A percentile compares a stretch with the other conserved stretches of the same genome.
Conservation (phyloP, 352 stramenopile genomes). For the Pythium insidiosum region DNA sequence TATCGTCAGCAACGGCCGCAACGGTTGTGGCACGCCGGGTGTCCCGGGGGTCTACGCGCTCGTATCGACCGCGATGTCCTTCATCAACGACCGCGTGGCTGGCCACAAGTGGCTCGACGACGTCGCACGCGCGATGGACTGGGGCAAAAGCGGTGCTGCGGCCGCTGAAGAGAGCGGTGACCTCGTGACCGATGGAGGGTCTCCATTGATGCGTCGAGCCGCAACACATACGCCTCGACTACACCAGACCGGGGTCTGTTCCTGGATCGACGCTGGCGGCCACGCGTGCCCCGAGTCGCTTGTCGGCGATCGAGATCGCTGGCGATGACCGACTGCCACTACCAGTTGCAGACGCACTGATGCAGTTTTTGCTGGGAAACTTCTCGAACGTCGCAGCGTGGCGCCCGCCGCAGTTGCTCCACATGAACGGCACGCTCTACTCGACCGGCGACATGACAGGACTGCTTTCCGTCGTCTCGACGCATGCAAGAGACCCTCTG, state of each 20-base stretch:
- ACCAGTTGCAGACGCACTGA: slow-evolving; percentile 12
- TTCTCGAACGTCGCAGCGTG: slow-evolving; percentile 11
- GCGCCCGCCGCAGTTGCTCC: slow-evolving; percentile 11
- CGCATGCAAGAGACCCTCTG: slow-evolving; percentile 7
- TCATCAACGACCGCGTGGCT: slow-evolving; percentile 19
- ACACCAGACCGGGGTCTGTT: too few relatives aligned
- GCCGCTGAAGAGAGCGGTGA: too few relatives aligned
- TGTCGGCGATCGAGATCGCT: too few relatives aligned
- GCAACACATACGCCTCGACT: too few relatives aligned
- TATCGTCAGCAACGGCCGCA: slow-evolving; percentile 29
- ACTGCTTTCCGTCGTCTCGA: slow-evolving; percentile 16
- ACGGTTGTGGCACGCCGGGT: slow-evolving; percentile 24
- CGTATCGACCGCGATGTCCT: slow-evolving; percentile 16
- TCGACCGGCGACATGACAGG: slow-evolving; percentile 21
- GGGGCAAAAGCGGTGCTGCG: too few relatives aligned
- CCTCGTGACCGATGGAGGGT: too few relatives aligned
- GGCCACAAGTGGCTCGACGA: slow-evolving; percentile 22
- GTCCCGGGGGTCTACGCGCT: slow-evolving; percentile 25
- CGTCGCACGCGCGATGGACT: too few relatives aligned
- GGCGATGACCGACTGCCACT: too few relatives aligned
- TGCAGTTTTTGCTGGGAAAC: slow-evolving; percentile 21
- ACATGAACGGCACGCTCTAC: slow-evolving; percentile 20
- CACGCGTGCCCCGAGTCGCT: too few relatives aligned
- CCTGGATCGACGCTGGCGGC: too few relatives aligned
- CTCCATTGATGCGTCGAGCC: too few relatives aligned